Evolutionary conservation across 768 basidiomycete species (phyloP).

Genomic region (Plicaturopsis crispa): DNA sequence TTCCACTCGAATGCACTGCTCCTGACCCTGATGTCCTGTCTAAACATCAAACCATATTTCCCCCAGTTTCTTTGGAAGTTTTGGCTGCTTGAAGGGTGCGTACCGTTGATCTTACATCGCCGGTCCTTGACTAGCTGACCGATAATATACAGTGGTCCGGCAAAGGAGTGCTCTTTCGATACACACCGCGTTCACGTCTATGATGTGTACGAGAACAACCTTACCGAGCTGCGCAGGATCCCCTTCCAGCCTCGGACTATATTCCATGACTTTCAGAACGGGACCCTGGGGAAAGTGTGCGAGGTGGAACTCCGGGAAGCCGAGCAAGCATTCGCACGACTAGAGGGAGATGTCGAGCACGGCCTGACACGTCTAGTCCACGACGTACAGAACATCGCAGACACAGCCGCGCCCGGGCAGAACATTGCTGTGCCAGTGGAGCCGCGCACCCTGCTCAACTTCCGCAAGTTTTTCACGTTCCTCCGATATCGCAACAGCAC

Average conservation of each 20-base stretch:
- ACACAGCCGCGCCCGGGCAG: conserved; percentile 12
- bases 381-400: conserved; percentile 6
- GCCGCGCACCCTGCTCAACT: conserved; percentile 22
- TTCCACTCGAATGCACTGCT: too few species aligned
- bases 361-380: conserved; percentile 28
- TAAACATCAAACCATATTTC: conserved; percentile 30
- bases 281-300: conserved; percentile 27
- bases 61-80: conserved; percentile 42
- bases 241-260: conserved; percentile 24
- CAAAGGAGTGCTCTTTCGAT: conserved; percentile 20
- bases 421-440: conserved; percentile 22
- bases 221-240: conserved; percentile 35
- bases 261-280: conserved; percentile 33
- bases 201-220: conserved; percentile 42
- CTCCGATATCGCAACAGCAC: conserved; percentile 51
- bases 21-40: too few species aligned
- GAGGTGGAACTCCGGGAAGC: conserved; percentile 29
- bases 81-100: conserved; percentile 39
- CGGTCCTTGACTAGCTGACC: too few species aligned
- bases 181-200: conserved; percentile 42
- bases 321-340: conserved; percentile 31
- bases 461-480: conserved; percentile 46
- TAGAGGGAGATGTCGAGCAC: conserved; percentile 35
- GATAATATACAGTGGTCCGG: too few species aligned
- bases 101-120: conserved; percentile 6